Conservation (phyloP, 2,329 filamentous ascomycete species). For the Ophiostoma ips region DNA sequence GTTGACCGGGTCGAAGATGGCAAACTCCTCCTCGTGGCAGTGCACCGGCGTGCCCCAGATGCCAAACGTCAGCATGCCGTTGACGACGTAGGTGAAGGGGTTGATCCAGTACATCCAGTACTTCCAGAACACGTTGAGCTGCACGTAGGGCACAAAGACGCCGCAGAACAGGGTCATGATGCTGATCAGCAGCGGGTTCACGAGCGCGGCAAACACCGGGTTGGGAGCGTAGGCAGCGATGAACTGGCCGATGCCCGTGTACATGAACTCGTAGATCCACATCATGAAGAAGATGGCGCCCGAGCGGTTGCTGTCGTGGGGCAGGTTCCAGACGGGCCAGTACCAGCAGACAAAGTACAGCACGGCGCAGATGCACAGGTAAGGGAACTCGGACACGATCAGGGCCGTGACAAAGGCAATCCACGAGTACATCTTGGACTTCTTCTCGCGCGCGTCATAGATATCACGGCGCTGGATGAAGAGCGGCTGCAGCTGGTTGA, state of each 20-base stretch:
- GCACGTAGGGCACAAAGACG: constrained; percentile 53
- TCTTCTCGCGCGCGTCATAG: constrained; percentile 57
- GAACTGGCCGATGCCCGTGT: constrained; percentile 47
- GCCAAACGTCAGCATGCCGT: constrained; percentile 37
- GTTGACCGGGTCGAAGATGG: constrained; percentile 34
- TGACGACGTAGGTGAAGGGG: constrained; percentile 49
- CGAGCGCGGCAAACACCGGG: constrained; percentile 42
- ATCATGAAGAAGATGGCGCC: constrained; percentile 19
- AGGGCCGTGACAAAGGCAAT: constrained; percentile 52
- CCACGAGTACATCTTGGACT: constrained; percentile 57
- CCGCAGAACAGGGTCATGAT: constrained; percentile 60
- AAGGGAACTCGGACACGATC: constrained; percentile 57
- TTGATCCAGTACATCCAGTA: constrained; percentile 51
- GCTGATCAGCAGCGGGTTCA: constrained; percentile 41
- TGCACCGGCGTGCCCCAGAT: constrained; percentile 32
- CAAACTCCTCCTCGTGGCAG: constrained; percentile 36
- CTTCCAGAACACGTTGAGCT: constrained; percentile 52
- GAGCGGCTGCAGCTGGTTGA: constrained; percentile 56
- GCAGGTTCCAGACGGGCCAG: constrained; percentile 26
- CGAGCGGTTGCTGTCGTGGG: constrained; percentile 37
- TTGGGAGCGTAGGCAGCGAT: constrained; percentile 50
- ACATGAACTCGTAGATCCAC: constrained; percentile 47
- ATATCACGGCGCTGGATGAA: constrained; percentile 54
- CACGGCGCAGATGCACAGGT: constrained; percentile 36
- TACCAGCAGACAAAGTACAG: constrained; percentile 44